phyloP scores from a whole-genome alignment of 2,329 filamentous ascomycete species.

The Ophiostoma ips region DNA sequence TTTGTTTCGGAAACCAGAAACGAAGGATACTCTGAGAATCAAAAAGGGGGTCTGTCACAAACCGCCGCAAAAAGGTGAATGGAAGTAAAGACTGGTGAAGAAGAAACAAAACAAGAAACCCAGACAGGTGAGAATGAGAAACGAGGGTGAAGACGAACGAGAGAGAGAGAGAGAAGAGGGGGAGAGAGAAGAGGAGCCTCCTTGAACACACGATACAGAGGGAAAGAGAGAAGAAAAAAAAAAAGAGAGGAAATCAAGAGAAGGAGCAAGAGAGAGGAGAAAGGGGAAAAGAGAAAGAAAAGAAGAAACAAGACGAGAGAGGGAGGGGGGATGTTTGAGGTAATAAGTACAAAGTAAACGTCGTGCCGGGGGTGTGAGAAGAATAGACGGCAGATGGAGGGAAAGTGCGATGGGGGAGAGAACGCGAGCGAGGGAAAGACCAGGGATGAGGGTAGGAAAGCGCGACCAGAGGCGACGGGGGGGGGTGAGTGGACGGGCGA shows the following conservation, averaged over 20 bases:
- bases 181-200: not conserved
- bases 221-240: conserved; percentile 15
- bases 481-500: conserved; percentile 4
- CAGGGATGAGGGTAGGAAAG: conserved; percentile 4
- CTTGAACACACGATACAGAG: conserved; percentile 18
- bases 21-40: conserved; percentile 17
- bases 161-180: conserved; percentile 2
- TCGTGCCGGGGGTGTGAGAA: not conserved
- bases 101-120: conserved; percentile 4
- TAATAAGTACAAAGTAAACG: not conserved
- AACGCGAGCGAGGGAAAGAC: conserved; percentile 3
- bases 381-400: not conserved
- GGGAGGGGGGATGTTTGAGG: not conserved
- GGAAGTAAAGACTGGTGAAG: not conserved
- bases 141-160: conserved; percentile 2
- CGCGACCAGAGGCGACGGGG: conserved; percentile 3
- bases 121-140: not conserved
- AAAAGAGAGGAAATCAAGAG: conserved; percentile 25
- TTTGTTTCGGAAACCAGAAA: conserved; percentile 7
- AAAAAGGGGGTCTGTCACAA: conserved; percentile 23
- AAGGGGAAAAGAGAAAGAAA: conserved; percentile 20
- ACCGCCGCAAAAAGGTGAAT: conserved; percentile 8
- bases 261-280: conserved; percentile 25
- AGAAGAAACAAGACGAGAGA: not conserved
- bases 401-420: not conserved